These are phyloP conservation scores for Candida pseudocylindracea DNA, from an alignment of 1,139 yeast genomes.

Conservation along the genomic window DNA sequence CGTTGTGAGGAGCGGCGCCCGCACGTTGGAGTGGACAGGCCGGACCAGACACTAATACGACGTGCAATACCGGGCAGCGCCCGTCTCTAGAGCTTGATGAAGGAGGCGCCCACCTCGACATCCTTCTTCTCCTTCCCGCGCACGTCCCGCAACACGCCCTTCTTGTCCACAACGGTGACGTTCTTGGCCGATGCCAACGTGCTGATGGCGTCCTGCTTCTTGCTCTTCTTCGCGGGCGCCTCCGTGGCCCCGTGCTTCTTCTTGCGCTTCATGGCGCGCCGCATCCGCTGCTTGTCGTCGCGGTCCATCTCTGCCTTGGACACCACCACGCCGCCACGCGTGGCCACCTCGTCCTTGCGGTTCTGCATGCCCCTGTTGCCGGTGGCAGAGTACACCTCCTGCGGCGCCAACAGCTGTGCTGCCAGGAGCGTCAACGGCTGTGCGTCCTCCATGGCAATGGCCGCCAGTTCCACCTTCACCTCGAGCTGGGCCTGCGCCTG, in stretches of 20 bases:
- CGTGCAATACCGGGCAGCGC: no score
- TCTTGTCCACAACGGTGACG: slow-evolving; percentile 56
- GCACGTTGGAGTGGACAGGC: no score
- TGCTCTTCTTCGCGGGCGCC: slow-evolving; percentile 25
- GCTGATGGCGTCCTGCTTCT: slow-evolving; percentile 42
- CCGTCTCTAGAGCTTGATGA: no score
- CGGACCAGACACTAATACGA: no score
- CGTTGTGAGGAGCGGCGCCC: no score
- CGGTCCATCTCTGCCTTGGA: slow-evolving; percentile 68
- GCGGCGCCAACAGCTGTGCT: slow-evolving; percentile 79
- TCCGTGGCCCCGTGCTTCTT: slow-evolving; percentile 31
- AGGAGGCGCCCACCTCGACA: no score
- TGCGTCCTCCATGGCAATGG: slow-evolving; percentile 81
- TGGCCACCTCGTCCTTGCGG: slow-evolving; percentile 29
- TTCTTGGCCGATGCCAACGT: slow-evolving; percentile 57
- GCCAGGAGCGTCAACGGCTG: slow-evolving; percentile 72
- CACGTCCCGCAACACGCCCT: slow-evolving; percentile 58
- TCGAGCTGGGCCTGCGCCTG: slow-evolving; percentile 56
- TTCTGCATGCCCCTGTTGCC: slow-evolving; percentile 5
- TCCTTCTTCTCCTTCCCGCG: slow-evolving; percentile 39
- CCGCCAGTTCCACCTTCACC: slow-evolving; percentile 32
- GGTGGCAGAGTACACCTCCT: slow-evolving; percentile 50
- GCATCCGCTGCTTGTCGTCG: slow-evolving; percentile 71
- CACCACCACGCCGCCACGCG: slow-evolving; percentile 65
- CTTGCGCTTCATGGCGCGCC: slow-evolving; percentile 75